Conservation (phyloP, 805 yeast species). For the Osmozyma mogii region DNA sequence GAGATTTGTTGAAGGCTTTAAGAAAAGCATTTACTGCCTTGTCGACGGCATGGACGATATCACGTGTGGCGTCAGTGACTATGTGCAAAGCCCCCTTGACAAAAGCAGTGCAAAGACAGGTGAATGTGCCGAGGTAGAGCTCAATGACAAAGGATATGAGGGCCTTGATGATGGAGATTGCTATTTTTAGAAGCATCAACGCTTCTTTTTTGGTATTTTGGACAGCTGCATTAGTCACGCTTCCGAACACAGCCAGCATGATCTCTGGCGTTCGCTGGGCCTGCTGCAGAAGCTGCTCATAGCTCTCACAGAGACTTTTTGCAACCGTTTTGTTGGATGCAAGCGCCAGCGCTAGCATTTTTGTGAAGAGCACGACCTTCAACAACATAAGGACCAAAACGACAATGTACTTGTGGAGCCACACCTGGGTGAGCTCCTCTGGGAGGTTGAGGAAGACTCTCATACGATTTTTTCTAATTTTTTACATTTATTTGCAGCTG, state of each 20-base stretch:
- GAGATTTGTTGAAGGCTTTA: slow-evolving; percentile 56
- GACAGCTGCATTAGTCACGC: slow-evolving; percentile 39
- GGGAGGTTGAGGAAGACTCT: slow-evolving; percentile 39
- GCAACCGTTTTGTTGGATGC: slow-evolving; percentile 29
- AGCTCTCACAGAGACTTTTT: slow-evolving; percentile 36
- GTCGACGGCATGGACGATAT: slow-evolving; percentile 54
- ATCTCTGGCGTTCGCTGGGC: slow-evolving; percentile 47
- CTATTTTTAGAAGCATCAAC: slow-evolving; percentile 32
- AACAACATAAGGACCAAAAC: slow-evolving; percentile 46
- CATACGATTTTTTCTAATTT: no score
- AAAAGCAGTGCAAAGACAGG: slow-evolving; percentile 70
- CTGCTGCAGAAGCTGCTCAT: slow-evolving; percentile 27
- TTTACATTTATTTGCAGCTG: no score
- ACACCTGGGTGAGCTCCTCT: slow-evolving; percentile 55
- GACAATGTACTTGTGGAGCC: slow-evolving; percentile 61
- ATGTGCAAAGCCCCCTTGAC: slow-evolving; percentile 64
- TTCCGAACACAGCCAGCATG: slow-evolving; percentile 47
- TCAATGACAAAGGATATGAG: slow-evolving; percentile 26
- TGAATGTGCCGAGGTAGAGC: slow-evolving; percentile 76
- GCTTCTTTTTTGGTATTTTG: slow-evolving; percentile 42
- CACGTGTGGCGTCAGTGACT: slow-evolving; percentile 46
- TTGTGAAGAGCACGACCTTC: slow-evolving; percentile 52
- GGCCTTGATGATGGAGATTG: slow-evolving; percentile 48
- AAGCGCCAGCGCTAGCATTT: slow-evolving; percentile 32
- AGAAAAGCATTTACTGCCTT: slow-evolving; percentile 53